Evolutionary conservation across 2,329 filamentous ascomycete species (phyloP).

Genomic region (Lachnum nothofagi): DNA sequence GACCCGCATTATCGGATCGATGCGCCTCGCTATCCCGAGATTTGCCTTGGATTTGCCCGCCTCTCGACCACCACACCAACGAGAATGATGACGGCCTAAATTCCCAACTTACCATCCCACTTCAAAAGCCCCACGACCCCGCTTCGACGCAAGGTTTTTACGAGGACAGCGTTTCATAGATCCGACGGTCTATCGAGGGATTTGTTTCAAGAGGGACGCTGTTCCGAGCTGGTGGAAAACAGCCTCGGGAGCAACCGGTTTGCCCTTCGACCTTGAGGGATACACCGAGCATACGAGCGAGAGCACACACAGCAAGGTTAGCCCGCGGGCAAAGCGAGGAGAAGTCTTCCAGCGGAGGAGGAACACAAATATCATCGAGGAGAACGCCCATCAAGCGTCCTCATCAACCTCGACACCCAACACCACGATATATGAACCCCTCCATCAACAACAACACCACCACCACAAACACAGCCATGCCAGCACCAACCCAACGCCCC

Average conservation of each 20-base stretch:
- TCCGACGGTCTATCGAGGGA: too few relatives aligned
- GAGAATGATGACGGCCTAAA: background rate
- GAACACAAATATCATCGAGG: background rate
- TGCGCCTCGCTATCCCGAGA: constrained; percentile 9
- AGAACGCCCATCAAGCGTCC: background rate
- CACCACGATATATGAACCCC: background rate
- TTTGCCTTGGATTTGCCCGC: constrained; percentile 4
- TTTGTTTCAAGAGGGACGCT: too few relatives aligned
- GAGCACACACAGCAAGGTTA: background rate
- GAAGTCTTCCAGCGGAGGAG: background rate
- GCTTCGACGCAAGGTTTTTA: too few relatives aligned
- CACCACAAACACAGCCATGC: constrained; percentile 16
- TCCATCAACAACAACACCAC: background rate
- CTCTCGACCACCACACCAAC: background rate
- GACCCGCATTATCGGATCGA: constrained; percentile 8
- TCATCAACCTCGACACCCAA: background rate
- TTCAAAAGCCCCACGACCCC: too few relatives aligned
- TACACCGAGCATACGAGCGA: constrained; percentile 1
- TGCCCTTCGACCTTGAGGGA: background rate
- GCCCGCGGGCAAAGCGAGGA: too few relatives aligned
- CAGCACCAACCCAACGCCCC: constrained; percentile 30
- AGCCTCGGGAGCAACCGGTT: too few relatives aligned
- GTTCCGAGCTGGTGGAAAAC: background rate
- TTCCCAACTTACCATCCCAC: background rate
- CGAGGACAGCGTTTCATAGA: too few relatives aligned